Evolutionary conservation across 179 eudicot species (phyloP), one percentile per base, ranked within the genome.

Genomic region (Patellifolia procumbens): DNA sequence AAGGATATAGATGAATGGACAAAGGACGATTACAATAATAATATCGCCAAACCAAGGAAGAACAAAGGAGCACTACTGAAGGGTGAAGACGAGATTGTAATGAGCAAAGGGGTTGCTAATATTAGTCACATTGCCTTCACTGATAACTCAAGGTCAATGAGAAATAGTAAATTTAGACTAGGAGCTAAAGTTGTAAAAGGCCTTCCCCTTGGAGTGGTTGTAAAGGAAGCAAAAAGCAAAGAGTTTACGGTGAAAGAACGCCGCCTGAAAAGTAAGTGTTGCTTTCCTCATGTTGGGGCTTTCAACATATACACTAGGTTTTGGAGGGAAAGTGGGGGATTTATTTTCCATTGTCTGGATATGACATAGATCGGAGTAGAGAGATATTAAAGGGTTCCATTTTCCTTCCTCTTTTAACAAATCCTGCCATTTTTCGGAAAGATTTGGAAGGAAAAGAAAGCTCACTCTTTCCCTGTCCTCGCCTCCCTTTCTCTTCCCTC

Each of bases 161-260:
- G 68, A 56, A 66, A 20, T 10, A 74, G 70, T 19, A 56, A 68
- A 6, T 81, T 76, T 62, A 77, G 77, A 34, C 22, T 81, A 11
- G 83, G 77, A 24, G 80, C 80, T 67, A 31, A 37, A 56, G 74
- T 77, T 51, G 43, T 71, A 11, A 72, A 5, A 58, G 65, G 70
- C 1, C 64, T 59, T 28, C 64, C 64, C 19, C 37, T 35, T 59
- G 83, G 68, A 42, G 70, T 66, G 3, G 49, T 51, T 16, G 72
- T 81, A 29, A 76, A 20, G 52, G 68, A 43, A 55, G 84, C 78
- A 26, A 65, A 76, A n/a, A 72, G 80, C 34, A 35, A 77, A 19
- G 77, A 77, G 2, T 77, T 81, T 51, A 73, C 0, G 45, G 84
- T 81, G 58, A 81, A 77, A 69, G 81, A 81, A 72, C 74, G 77